phyloP scores from a whole-genome alignment of 208 protist genomes.

The Phytomonas francai region DNA sequence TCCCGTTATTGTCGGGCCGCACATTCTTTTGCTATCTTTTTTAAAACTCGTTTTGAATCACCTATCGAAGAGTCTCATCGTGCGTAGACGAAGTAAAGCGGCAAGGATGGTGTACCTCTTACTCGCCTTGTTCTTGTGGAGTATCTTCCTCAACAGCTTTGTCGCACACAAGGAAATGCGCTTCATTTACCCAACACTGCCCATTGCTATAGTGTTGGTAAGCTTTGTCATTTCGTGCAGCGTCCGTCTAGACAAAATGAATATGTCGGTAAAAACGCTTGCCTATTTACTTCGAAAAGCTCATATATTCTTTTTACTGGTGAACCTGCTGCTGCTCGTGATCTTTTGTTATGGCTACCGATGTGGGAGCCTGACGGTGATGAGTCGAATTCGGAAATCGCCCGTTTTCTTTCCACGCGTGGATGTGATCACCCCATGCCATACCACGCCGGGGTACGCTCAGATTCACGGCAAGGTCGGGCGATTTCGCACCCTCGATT shows the following conservation, averaged over 20 bases:
- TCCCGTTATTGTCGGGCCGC: constrained; percentile 17
- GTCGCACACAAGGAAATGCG: constrained; percentile 93
- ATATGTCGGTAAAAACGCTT: not conserved
- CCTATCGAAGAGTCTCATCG: not conserved
- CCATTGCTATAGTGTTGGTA: constrained; percentile 35
- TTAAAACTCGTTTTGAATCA: not conserved
- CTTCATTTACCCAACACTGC: constrained; percentile 63
- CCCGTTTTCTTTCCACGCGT: constrained; percentile 25
- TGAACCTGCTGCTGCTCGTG: constrained; percentile 31
- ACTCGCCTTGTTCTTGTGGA: constrained; percentile 23
- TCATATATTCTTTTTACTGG: constrained; percentile 14
- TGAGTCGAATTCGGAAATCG: constrained; percentile 31
- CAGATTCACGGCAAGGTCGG: constrained; percentile 68
- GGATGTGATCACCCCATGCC: constrained; percentile 63
- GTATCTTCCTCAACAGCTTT: constrained; percentile 64
- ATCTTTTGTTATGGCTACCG: constrained; percentile 41
- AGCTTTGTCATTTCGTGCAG: constrained; percentile 25
- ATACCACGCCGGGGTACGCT: constrained; percentile 58
- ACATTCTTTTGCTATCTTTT: not conserved
- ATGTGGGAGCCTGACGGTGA: constrained; percentile 28
- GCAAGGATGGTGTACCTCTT: not conserved
- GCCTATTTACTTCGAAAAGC: not conserved
- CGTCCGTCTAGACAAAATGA: not conserved
- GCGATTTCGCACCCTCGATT: constrained; percentile 41
- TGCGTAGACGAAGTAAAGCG: not conserved